Percentiles rank a stretch among this genome's conserved stretches.
Evolutionary conservation across 2,329 filamentous ascomycete genomes (phyloP).

Genomic region (Phialocephala sp.): DNA sequence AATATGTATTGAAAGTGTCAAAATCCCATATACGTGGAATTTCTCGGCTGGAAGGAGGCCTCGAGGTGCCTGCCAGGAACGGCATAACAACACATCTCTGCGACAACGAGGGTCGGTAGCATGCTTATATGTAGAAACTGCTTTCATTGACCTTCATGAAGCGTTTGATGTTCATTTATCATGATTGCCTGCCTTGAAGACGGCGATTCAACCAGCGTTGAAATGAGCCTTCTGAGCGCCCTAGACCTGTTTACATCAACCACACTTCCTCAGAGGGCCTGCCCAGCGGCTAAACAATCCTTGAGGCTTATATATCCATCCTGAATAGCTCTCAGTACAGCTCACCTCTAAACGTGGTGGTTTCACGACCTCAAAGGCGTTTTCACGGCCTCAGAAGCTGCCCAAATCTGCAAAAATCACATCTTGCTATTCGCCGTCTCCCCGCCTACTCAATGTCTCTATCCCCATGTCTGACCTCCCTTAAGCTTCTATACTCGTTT

Average conservation of each 20-base stretch:
- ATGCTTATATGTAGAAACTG: not conserved
- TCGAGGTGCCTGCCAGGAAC: not conserved
- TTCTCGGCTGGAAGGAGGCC: not conserved
- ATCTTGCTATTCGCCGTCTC: not conserved
- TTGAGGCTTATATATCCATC: slow-evolving; percentile 1
- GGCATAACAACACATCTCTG: not conserved
- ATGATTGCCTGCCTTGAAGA: not conserved
- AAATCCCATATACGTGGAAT: not conserved
- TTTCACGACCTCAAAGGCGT: not conserved
- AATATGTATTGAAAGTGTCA: not conserved
- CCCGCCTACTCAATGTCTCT: not conserved
- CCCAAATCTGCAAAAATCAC: not conserved
- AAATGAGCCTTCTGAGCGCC: not conserved
- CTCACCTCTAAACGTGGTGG: not conserved
- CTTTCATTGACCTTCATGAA: not conserved
- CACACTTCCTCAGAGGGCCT: not conserved
- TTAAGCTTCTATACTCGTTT: not conserved
- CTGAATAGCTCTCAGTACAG: not conserved
- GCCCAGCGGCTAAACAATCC: not conserved
- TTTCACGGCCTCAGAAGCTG: slow-evolving; percentile 6
- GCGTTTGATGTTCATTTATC: not conserved
- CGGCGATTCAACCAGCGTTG: not conserved
- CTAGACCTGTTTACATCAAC: not conserved
- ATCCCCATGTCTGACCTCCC: slow-evolving; percentile 3
- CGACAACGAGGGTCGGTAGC: not conserved